Conservation (phyloP, 2,329 filamentous ascomycete genomes). For the Fusarium torulosum region DNA sequence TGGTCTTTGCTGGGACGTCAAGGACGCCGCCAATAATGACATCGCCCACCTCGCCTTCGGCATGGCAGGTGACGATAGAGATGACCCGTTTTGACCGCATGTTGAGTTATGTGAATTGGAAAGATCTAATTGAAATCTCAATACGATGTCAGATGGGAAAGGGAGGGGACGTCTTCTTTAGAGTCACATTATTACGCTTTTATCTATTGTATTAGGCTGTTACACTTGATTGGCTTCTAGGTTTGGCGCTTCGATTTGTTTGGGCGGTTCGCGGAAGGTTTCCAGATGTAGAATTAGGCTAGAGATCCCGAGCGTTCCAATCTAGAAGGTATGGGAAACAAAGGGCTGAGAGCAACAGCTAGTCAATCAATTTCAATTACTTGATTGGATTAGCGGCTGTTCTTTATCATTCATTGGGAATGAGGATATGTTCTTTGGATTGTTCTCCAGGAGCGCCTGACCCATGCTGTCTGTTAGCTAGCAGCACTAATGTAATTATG, state of each 20-base stretch:
- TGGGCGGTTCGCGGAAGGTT: conserved; percentile 18
- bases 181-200: conserved; percentile 3
- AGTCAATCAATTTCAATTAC: no score
- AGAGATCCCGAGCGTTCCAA: conserved; percentile 21
- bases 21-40: conserved; percentile 62
- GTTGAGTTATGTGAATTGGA: neutral
- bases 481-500: no score
- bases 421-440: no score
- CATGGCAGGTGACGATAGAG: conserved; percentile 54
- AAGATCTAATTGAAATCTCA: neutral
- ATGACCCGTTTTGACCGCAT: conserved; percentile 42
- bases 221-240: neutral
- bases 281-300: conserved; percentile 9
- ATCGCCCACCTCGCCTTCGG: conserved; percentile 61
- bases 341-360: neutral
- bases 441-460: no score
- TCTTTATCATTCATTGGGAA: no score
- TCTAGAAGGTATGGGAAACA: neutral
- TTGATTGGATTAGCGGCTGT: no score
- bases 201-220: neutral
- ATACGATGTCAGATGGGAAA: neutral
- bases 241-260: neutral
- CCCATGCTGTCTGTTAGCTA: no score
- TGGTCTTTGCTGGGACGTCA: conserved; percentile 58
- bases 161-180: neutral